Conservation (phyloP, 768 basidiomycete genomes). For the Pulveroboletus sp. region DNA sequence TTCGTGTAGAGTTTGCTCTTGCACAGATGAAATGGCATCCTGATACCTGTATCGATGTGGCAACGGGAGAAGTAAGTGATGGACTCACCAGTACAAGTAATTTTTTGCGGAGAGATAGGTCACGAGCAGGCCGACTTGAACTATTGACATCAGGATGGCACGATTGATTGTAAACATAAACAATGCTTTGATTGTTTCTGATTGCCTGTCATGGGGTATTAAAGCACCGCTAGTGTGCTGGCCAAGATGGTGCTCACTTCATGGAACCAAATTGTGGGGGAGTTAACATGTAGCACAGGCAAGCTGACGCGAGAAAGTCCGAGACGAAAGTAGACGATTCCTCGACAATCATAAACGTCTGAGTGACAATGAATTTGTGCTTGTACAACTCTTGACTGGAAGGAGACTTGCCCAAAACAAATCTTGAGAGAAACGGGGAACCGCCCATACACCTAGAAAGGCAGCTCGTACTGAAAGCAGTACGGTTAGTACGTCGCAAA, state of each 20-base stretch:
- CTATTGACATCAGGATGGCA: constrained; percentile 16
- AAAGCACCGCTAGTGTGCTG: background rate
- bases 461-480: constrained; percentile 8
- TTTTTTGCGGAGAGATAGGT: constrained; percentile 12
- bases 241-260: constrained; percentile 1
- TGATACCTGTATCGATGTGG: background rate
- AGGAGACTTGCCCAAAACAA: constrained; percentile 11
- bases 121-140: constrained; percentile 17
- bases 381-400: background rate
- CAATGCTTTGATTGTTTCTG: constrained; percentile 12
- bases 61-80: background rate
- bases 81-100: constrained; percentile 16
- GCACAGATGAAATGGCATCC: constrained; percentile 22
- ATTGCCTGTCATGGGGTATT: constrained; percentile 1
- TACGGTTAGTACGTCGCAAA: constrained; percentile 4
- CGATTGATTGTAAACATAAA: constrained; percentile 19
- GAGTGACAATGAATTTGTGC: background rate
- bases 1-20: constrained; percentile 25
- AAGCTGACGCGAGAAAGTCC: constrained; percentile 12
- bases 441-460: constrained; percentile 8
- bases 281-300: constrained; percentile 14
- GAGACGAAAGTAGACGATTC: constrained; percentile 14
- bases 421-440: background rate
- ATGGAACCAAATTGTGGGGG: constrained; percentile 3
- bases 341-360: constrained; percentile 9